Evolutionary conservation across 139 green algal genomes (phyloP), one percentile per base, ranked within the genome.

Genomic region (Pseudopediastrum boryanum): DNA sequence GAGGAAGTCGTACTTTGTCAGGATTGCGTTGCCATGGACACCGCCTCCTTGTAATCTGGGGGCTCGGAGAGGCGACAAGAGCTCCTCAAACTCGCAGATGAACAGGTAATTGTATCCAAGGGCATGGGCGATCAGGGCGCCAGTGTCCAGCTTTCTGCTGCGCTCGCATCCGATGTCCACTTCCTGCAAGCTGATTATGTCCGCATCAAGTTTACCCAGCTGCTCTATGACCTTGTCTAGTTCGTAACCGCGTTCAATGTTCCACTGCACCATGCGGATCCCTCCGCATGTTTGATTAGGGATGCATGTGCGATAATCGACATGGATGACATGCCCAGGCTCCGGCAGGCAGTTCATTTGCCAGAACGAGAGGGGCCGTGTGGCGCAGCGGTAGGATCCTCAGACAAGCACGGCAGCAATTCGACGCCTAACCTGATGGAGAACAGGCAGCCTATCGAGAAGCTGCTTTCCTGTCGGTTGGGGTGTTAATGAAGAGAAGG

Each of bases 181-280:
- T 78, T 97, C 93, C 74, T 96, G 92, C 33, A 94, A 59, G 3
- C 78, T 79, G 13, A 95, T 81, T 3, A 95, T 42, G 62, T 95
- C 90, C 36, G 92, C 92, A 70, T 97, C 80, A 0, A 94, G 35
- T 0, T 39, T 10, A 36, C 80, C 64, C 25, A 98, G 78, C 83
- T 94, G 88, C 43, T 84, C 61, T 27, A 97, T 90, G 19, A 98
- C 83, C 0, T 83, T 81, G 5, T 83, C 54, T 36, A 98, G 86
- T 85, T 98, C 82, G 72, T 97, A 97, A 10, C 94, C 94, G 0
- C 94, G 83, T 82, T 98, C 94, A n/a, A 96, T 92, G 78, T 96
- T 96, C 91, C 90, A 95, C 70, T 94, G 84, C 62, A 88, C 5
- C 19, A 92, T n/a, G n/a, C n/a, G n/a, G n/a, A n/a, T n/a, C n/a